These are phyloP conservation scores for Elsinoe australis DNA, from an alignment of 2,329 filamentous ascomycete species.

Conservation along the genomic window DNA sequence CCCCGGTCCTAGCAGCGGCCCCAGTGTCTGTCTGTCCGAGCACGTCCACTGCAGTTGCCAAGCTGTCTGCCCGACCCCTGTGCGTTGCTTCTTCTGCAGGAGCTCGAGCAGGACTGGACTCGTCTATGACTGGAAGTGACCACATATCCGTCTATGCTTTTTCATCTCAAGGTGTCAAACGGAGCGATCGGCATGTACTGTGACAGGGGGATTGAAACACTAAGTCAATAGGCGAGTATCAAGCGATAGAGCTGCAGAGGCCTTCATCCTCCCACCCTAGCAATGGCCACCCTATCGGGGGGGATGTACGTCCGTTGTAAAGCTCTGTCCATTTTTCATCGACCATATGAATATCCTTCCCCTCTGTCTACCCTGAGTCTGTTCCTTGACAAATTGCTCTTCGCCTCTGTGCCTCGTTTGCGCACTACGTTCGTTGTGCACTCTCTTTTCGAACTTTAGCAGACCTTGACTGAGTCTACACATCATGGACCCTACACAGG, in stretches of 20 bases:
- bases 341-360: conserved; percentile 12
- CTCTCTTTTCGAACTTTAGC: not conserved
- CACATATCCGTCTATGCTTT: conserved; percentile 8
- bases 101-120: conserved; percentile 14
- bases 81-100: conserved; percentile 12
- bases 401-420: not conserved
- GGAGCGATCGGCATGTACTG: conserved; percentile 6
- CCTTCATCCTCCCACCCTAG: conserved; percentile 3
- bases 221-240: conserved; percentile 1
- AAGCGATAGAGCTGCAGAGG: conserved; percentile 14
- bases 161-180: not conserved
- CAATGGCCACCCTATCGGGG: not conserved
- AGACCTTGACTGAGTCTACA: not conserved
- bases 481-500: conserved; percentile 10
- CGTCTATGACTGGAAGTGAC: conserved; percentile 7
- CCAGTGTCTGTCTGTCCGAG: conserved; percentile 6
- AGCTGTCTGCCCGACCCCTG: conserved; percentile 3
- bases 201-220: conserved; percentile 13
- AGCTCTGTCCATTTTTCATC: conserved; percentile 14
- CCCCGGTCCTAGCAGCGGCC: not conserved
- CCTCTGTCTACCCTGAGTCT: conserved; percentile 2
- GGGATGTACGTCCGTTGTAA: conserved; percentile 10
- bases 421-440: too few species aligned
- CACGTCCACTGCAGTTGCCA: conserved; percentile 7
- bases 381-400: conserved; percentile 6